A percentile compares a stretch with the other conserved stretches of the same genome.
Evolutionary conservation across 306 rosid genomes (phyloP).

Genomic region (Hippophae rhamnoides): DNA sequence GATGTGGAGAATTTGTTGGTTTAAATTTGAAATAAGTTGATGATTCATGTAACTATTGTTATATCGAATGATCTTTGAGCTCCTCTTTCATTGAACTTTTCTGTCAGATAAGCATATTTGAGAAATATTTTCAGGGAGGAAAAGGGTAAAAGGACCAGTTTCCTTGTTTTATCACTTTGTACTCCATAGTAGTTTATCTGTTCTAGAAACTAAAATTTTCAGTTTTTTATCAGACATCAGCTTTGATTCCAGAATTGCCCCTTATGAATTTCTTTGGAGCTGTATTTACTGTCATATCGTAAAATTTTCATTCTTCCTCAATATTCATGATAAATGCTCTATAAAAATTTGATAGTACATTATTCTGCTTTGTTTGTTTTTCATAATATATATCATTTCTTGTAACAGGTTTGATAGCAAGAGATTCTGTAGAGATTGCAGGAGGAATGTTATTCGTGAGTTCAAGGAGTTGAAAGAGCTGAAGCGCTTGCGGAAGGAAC

Average conservation of each 20-base stretch:
- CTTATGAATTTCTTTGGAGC: not conserved
- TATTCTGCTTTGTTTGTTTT: conserved; percentile 17
- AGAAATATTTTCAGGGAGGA: too few relatives aligned
- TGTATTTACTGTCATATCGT: conserved; percentile 2
- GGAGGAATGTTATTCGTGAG: conserved; percentile 95
- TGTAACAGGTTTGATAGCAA: conserved; percentile 95
- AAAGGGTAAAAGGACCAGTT: too few relatives aligned
- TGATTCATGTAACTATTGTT: too few relatives aligned
- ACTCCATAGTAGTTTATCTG: conserved; percentile 3
- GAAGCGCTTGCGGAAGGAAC: conserved; percentile 87
- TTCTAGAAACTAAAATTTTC: not conserved
- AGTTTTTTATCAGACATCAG: conserved; percentile 10
- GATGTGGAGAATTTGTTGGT: too few relatives aligned
- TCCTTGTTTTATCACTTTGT: too few relatives aligned
- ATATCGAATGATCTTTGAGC: too few relatives aligned
- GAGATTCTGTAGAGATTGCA: conserved; percentile 98
- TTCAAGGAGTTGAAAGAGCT: conserved; percentile 96
- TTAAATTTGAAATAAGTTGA: too few relatives aligned
- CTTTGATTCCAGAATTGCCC: conserved; percentile 5
- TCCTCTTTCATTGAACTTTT: too few relatives aligned
- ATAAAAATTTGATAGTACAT: conserved; percentile 8
- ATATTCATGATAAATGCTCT: not conserved
- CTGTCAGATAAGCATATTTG: too few relatives aligned
- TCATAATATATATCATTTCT: conserved; percentile 15
- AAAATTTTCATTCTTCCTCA: conserved; percentile 1